Conservation (phyloP, 73 alveolate species). For the Breviolum minutum region DNA sequence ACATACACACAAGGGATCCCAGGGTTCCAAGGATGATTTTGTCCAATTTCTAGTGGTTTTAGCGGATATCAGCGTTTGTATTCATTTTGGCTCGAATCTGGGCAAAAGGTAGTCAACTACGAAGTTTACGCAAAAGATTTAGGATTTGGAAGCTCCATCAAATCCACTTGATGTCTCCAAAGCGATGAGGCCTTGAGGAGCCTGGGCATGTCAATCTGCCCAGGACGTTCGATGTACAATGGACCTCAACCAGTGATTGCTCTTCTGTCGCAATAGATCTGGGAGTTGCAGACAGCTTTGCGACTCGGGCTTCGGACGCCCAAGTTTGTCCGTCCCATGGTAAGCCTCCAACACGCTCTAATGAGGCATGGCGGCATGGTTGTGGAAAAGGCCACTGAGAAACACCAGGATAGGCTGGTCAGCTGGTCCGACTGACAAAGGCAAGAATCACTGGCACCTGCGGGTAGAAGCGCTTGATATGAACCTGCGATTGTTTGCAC, state of each 20-base stretch:
- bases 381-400: not conserved
- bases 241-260: slow-evolving; percentile 29
- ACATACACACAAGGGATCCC: too few relatives aligned
- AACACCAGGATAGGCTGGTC: not conserved
- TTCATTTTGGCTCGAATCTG: too few relatives aligned
- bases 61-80: too few relatives aligned
- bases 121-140: too few relatives aligned
- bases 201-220: slow-evolving; percentile 88
- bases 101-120: too few relatives aligned
- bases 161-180: not conserved
- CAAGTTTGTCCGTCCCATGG: slow-evolving; percentile 91
- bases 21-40: too few relatives aligned
- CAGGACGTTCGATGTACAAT: slow-evolving; percentile 88
- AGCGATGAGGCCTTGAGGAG: slow-evolving; percentile 30
- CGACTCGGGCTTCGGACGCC: not conserved
- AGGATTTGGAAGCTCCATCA: not conserved
- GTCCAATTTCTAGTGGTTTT: too few relatives aligned
- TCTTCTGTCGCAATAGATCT: not conserved
- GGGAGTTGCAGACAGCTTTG: not conserved
- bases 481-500: slow-evolving; percentile 15
- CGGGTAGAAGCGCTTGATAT: slow-evolving; percentile 94
- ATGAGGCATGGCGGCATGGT: too few relatives aligned
- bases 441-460: slow-evolving; percentile 18
- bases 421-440: not conserved
- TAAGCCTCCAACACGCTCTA: slow-evolving; percentile 16